Percentiles rank a stretch among this genome's conserved stretches.
These are phyloP conservation scores for Aspergillus haitiensis DNA, from an alignment of 495 filamentous ascomycete species.

Conservation along the genomic window DNA sequence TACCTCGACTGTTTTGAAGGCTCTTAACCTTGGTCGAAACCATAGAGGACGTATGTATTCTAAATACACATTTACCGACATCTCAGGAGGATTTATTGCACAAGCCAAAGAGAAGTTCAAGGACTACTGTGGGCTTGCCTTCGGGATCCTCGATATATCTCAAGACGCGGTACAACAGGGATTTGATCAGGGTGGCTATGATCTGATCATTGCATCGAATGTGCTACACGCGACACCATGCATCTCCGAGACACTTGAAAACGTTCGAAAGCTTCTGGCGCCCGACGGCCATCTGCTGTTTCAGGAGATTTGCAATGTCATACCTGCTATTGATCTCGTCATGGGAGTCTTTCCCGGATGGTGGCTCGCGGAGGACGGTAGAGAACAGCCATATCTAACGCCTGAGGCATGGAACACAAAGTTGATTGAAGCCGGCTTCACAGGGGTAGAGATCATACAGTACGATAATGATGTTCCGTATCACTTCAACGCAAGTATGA, in stretches of 20 bases:
- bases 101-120: slow-evolving; percentile 46
- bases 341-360: slow-evolving; percentile 27
- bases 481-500: too few relatives aligned
- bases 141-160: slow-evolving; percentile 47
- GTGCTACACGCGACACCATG: slow-evolving; percentile 52
- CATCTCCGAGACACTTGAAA: slow-evolving; percentile 39
- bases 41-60: slow-evolving; percentile 14
- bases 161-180: slow-evolving; percentile 50
- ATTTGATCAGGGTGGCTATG: slow-evolving; percentile 45
- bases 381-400: neutral
- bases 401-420: neutral
- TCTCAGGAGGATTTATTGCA: slow-evolving; percentile 52
- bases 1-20: slow-evolving; percentile 25
- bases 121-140: slow-evolving; percentile 42
- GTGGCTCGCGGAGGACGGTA: slow-evolving; percentile 23
- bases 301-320: slow-evolving; percentile 22
- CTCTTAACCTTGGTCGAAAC: slow-evolving; percentile 24
- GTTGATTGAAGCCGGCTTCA: neutral
- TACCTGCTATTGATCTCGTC: slow-evolving; percentile 17
- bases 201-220: slow-evolving; percentile 53
- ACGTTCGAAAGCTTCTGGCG: slow-evolving; percentile 36
- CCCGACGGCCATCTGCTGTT: slow-evolving; percentile 30
- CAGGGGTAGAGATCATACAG: neutral
- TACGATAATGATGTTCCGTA: neutral
- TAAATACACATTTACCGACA: slow-evolving; percentile 42